Percentiles rank a stretch among this genome's conserved stretches.
Conservation (phyloP, 2,329 filamentous ascomycete genomes). For the Talaromyces atroroseus region DNA sequence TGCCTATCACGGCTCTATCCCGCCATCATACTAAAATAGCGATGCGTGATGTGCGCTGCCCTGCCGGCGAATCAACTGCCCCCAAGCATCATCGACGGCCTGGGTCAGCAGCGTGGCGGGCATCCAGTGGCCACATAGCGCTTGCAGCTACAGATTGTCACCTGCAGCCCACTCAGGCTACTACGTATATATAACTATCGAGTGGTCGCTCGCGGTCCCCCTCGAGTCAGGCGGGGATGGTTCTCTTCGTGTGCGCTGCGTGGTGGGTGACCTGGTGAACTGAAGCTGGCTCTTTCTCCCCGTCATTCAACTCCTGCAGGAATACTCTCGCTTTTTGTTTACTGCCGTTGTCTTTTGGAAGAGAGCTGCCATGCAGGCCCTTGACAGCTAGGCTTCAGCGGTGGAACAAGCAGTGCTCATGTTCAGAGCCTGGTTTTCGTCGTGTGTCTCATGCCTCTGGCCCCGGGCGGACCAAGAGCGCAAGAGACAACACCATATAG, state of each 20-base stretch:
- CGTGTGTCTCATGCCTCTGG: slow-evolving; percentile 34
- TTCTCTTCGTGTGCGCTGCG: slow-evolving; percentile 3
- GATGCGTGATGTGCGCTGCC: neutral
- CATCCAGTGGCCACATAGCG: slow-evolving; percentile 9
- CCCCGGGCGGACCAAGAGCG: slow-evolving; percentile 23
- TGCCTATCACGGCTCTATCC: slow-evolving; percentile 10
- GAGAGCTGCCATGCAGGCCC: slow-evolving; percentile 17
- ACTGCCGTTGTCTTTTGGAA: neutral
- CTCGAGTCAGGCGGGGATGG: slow-evolving; percentile 6
- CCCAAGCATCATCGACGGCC: neutral
- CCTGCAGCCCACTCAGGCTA: neutral
- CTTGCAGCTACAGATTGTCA: slow-evolving; percentile 1
- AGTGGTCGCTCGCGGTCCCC: neutral
- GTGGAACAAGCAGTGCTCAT: slow-evolving; percentile 31
- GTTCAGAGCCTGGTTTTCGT: slow-evolving; percentile 36
- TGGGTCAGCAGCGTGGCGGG: slow-evolving; percentile 1
- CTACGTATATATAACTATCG: slow-evolving; percentile 4
- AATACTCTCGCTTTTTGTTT: neutral
- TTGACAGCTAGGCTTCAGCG: slow-evolving; percentile 11
- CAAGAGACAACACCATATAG: slow-evolving; percentile 20
- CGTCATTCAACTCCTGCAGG: neutral
- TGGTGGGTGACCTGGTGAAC: slow-evolving; percentile 1
- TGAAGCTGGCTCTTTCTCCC: neutral
- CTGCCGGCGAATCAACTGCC: slow-evolving; percentile 9
- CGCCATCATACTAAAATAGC: slow-evolving; percentile 1